Evolutionary conservation across 768 basidiomycete species (phyloP), one percentile per base, ranked within the genome.

Genomic region (Suillus sp.): DNA sequence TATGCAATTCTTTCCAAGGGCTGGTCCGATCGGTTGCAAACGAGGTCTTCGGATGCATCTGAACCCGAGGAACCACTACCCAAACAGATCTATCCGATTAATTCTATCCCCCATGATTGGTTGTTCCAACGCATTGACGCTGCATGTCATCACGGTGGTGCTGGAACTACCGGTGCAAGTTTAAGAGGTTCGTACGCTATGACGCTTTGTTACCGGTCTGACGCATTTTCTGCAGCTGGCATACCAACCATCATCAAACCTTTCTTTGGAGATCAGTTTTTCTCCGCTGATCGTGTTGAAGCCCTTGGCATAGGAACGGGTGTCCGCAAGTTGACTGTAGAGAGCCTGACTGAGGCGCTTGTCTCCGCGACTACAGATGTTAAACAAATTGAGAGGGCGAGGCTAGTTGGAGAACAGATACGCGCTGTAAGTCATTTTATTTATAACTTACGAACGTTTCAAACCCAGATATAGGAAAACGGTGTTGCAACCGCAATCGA

Each of bases 281-380:
- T 98, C 78, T 99, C 95, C 95, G 93, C 94, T 3, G 94, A 99
- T 75, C 90, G 96, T 34, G 94, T 98, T n/a, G 95, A 97, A 75
- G 94, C 95, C 2, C 83, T 99, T 47, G 96, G 96, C 42, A 87
- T 99, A 56, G 97, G 96, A 51, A 83, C 88, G 35, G 87, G 90
- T 59, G 89, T 99, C 58, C 86, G 92, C 68, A 96, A 96, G 75
- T 80, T 99, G 61, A 95, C 92, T 13, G 88, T 90, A 16, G 85
- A 92, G 18, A 80, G 80, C 55, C 78, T 99, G 62, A 85, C 89
- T 18, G 89, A 92, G 10, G 96, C 96, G 0, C 80, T 99, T 47
- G 70, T 82, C 35, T 74, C 81, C 35, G 97, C 96, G 9, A 97
- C 96, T 10, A 91, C 90, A 13, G 94, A 98, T 73, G 77, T 81